Evolutionary conservation across 225 moss, liverwort and hornwort species (phyloP).

Genomic region (Pleurozium schreberi): DNA sequence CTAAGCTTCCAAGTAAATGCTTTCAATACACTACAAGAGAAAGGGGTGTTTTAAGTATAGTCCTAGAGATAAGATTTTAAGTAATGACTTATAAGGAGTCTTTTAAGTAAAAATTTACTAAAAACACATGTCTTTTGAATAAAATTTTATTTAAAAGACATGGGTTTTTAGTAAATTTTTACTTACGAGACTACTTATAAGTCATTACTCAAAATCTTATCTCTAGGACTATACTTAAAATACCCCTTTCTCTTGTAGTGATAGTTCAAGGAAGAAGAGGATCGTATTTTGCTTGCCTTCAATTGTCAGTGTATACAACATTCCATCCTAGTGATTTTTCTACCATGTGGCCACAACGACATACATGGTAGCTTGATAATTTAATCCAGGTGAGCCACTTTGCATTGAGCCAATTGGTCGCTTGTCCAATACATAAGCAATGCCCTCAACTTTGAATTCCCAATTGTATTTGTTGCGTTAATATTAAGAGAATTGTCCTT

Average conservation of each 20-base stretch:
- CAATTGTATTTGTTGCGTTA: fast-evolving
- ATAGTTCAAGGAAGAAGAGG: fast-evolving
- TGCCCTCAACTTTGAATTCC: neutral
- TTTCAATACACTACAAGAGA: too few species aligned
- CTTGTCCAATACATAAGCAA: neutral
- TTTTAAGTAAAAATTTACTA: too few species aligned
- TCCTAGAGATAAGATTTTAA: too few species aligned
- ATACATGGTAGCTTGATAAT: neutral
- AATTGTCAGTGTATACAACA: neutral
- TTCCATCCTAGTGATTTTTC: neutral
- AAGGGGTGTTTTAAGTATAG: too few species aligned
- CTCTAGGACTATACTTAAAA: too few species aligned
- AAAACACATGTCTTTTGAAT: too few species aligned
- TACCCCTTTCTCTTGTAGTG: too few species aligned
- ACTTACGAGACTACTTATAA: too few species aligned
- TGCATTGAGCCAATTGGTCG: neutral
- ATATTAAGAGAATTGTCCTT: neutral
- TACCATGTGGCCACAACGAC: neutral
- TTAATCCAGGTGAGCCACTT: neutral
- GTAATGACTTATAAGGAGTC: too few species aligned
- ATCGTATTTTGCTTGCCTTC: neutral
- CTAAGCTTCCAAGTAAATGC: neutral
- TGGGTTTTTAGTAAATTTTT: too few species aligned
- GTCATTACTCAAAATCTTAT: too few species aligned
- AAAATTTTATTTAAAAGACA: too few species aligned